Evolutionary conservation across 106 monocot genomes (phyloP), one percentile per base, ranked within the genome.

Genomic region (Narthecium ossifragum): DNA sequence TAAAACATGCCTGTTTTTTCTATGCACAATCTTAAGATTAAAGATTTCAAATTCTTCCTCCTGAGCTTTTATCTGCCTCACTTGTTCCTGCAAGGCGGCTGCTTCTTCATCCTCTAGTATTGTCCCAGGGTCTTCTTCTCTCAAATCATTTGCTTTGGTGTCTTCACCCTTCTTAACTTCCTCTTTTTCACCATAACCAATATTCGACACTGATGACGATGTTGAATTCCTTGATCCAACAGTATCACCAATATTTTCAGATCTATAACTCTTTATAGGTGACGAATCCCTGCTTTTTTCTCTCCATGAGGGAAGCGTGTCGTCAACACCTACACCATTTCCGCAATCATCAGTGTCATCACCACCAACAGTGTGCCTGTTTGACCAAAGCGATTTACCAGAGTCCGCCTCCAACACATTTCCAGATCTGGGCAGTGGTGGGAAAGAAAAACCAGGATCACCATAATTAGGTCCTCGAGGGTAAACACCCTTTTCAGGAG

Each of bases 11-110:
- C 98, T 91, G 74, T 99, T 91, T 80, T 99, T 99, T 48, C 98
- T 80, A 58, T 99, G 98, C 36, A 99, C 88, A 63, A 99, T 92
- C 77, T 92, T 99, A 53, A 99, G 88, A 78, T 82, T 77, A 63
- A 99, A 99, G 10, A 79, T 88, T 65, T 99, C 98, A 61, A 99
- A 99, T 74, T 99, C 98, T 52, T 91, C 98, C 46, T 88, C 98
- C 65, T 99, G 98, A 34, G 76, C 71, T 70, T 73, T 88, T 70
- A 99, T 82, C 66, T 99, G 98, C 47, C 77, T 87, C 18, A 99
- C 75, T 82, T 99, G 98, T 61, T 99, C 91, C 65, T 91, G 91
- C 63, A 98, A 73, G 47, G 87, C 98, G 21, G 81, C 91, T 29
- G 81, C 86, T 82, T 98, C 98, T 74, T 98, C 98, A 64, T 91